These are phyloP conservation scores for Penicillium silybi DNA, from an alignment of 495 filamentous ascomycete species.

Conservation along the genomic window DNA sequence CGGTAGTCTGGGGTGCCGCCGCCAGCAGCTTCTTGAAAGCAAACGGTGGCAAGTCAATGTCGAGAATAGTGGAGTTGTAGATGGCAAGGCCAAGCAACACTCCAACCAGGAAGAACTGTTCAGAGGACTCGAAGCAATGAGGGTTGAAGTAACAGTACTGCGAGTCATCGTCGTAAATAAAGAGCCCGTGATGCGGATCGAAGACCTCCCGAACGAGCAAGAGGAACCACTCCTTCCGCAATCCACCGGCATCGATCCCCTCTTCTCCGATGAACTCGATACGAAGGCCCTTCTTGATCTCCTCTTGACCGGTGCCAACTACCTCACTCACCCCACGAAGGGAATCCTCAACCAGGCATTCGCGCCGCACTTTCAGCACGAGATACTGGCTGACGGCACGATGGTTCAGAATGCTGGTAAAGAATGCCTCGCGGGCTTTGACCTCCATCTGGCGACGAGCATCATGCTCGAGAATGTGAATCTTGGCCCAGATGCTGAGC, in stretches of 20 bases:
- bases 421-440: conserved; percentile 87
- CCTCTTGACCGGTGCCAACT: conserved; percentile 75
- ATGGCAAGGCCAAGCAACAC: conserved; percentile 87
- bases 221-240: conserved; percentile 95
- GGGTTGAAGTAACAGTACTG: conserved; percentile 95
- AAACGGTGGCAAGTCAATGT: conserved; percentile 89
- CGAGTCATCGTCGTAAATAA: conserved; percentile 93
- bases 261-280: conserved; percentile 89
- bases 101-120: conserved; percentile 90
- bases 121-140: conserved; percentile 83
- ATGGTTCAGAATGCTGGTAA: conserved; percentile 75
- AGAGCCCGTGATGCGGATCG: conserved; percentile 85
- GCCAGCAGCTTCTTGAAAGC: conserved; percentile 85
- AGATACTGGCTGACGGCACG: conserved; percentile 77
- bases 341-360: conserved; percentile 90
- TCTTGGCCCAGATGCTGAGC: conserved; percentile 90
- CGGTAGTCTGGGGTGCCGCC: conserved; percentile 55
- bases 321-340: conserved; percentile 82
- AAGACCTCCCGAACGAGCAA: conserved; percentile 89
- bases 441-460: conserved; percentile 88
- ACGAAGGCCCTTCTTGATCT: conserved; percentile 87
- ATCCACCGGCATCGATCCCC: conserved; percentile 85
- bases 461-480: conserved; percentile 87
- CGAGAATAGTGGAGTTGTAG: conserved; percentile 94
- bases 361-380: conserved; percentile 71